Evolutionary conservation across 805 yeast species (phyloP), one percentile per base, ranked within the genome.

Genomic region (Starmerella gropengiesseri): DNA sequence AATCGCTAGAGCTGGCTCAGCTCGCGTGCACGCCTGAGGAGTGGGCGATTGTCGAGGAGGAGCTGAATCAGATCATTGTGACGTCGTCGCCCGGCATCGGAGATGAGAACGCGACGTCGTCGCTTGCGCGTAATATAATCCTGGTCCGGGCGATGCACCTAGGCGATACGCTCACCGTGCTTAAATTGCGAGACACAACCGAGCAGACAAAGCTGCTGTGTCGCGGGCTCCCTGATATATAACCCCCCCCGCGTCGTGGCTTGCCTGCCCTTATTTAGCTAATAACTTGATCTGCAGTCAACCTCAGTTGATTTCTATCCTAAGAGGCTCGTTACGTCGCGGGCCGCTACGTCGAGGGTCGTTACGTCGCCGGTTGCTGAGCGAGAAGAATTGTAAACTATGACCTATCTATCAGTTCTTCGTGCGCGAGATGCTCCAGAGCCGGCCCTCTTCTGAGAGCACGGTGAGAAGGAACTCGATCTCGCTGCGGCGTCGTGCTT

Each of bases 401-500:
- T 7, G 19, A 7, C 19, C 7, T 7, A 11, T n/a, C 19, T 12
- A 36, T 8, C 16, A 40, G 12, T 18, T 38, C 25, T 36, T 45
- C 23, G 33, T 48, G 14, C 44, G 43, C 18, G 55, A 49, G 27
- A 49, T 37, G 27, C 49, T 46, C 46, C 50, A 50, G 19, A 54
- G 42, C 12, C 46, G 50, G 35, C 64, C 68, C 53, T 64, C 67
- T 41, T 58, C 65, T 13, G 62, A 49, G 29, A 64, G 49, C 7
- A 60, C 61, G 45, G 73, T 75, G 46, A 84, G 70, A 59, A 89
- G 68, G 56, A 86, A 78, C 65, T 86, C 89, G 28, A 83, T 74
- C 66, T 89, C 97, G 50, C 86, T 67, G 60, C 93, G 81, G 67
- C 78, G 80, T 69, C 96, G 78, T 37, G 91, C 85, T 61, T 85